A percentile compares a stretch with the other conserved stretches of the same genome.
phyloP scores from a whole-genome alignment of 331 rosid genomes.

The Saraca asoca region DNA sequence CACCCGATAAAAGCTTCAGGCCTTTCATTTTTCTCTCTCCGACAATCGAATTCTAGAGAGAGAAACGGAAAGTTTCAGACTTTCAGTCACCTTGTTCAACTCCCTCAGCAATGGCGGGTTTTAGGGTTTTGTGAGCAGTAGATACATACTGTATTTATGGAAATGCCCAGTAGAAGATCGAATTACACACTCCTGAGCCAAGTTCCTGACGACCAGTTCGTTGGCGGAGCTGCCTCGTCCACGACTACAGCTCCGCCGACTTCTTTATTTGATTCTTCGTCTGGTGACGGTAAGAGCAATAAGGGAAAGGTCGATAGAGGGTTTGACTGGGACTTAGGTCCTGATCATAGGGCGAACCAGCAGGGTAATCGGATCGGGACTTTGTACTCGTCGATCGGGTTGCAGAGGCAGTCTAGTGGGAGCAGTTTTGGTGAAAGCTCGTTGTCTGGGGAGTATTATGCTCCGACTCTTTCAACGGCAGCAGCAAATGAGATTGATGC shows the following conservation, averaged over 20 bases:
- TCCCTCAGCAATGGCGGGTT: conserved; percentile 63
- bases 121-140: conserved; percentile 43
- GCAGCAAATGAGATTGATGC: conserved; percentile 74
- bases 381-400: conserved; percentile 62
- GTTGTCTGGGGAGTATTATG: conserved; percentile 82
- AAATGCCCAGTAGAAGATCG: conserved; percentile 87
- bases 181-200: conserved; percentile 83
- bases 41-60: conserved; percentile 56
- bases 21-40: conserved; percentile 53
- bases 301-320: conserved; percentile 58
- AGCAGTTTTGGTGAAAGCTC: conserved; percentile 96
- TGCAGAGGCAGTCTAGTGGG: conserved; percentile 97
- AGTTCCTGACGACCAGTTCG: conserved; percentile 70
- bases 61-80: conserved; percentile 29
- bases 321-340: conserved; percentile 70
- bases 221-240: conserved; percentile 29
- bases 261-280: conserved; percentile 49
- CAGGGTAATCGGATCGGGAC: conserved; percentile 78
- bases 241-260: conserved; percentile 50
- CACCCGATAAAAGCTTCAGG: conserved; percentile 39
- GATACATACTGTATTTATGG: conserved; percentile 50
- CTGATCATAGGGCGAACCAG: conserved; percentile 63
- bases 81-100: conserved; percentile 26
- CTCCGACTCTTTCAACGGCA: conserved; percentile 64
- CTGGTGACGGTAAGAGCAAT: conserved; percentile 66